phyloP scores from a whole-genome alignment of 116 monocot genomes.

The Dioscorea cayenensis region DNA sequence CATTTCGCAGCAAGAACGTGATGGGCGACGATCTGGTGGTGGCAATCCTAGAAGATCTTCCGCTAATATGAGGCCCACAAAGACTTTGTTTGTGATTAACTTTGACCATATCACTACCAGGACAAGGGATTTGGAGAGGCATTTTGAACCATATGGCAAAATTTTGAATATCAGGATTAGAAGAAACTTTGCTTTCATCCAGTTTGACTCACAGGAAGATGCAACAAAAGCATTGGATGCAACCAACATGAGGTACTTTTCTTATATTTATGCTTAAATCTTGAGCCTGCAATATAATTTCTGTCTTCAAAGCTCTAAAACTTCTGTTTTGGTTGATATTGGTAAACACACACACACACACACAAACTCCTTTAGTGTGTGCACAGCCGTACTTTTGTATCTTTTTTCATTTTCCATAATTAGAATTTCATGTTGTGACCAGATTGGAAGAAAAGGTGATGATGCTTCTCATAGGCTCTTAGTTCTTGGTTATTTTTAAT shows the following conservation, averaged over 20 bases:
- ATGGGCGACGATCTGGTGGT: constrained; percentile 43
- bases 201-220: constrained; percentile 79
- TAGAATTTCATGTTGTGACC: too few species aligned
- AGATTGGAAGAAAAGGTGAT: too few species aligned
- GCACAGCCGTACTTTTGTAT: too few species aligned
- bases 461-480: too few species aligned
- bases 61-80: constrained; percentile 58
- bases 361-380: too few species aligned
- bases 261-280: not conserved
- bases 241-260: constrained; percentile 69
- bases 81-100: constrained; percentile 98
- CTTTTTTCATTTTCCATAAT: too few species aligned
- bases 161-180: constrained; percentile 84
- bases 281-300: not conserved
- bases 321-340: too few species aligned
- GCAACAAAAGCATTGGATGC: constrained; percentile 91
- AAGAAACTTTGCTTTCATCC: constrained; percentile 92
- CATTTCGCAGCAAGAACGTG: constrained; percentile 57
- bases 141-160: constrained; percentile 93
- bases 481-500: too few species aligned
- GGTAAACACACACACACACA: too few species aligned
- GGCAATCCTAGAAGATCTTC: constrained; percentile 57
- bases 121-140: constrained; percentile 79
- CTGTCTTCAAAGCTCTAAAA: too few species aligned
- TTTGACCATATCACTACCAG: constrained; percentile 88